phyloP scores from a whole-genome alignment of 2,329 filamentous ascomycete genomes.

The Paradendryphiella salina region DNA sequence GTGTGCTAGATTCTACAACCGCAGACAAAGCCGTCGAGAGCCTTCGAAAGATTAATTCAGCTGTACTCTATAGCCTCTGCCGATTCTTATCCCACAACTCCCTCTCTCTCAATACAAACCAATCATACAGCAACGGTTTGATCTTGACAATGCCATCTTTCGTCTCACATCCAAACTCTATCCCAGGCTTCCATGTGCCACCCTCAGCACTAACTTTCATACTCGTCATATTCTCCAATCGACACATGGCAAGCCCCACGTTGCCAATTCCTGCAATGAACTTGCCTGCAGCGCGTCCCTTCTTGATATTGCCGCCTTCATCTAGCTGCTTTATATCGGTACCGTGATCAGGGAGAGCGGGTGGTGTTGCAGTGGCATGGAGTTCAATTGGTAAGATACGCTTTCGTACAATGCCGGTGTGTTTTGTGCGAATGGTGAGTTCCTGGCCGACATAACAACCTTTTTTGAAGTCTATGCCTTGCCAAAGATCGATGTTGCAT shows the following conservation, averaged over 20 bases:
- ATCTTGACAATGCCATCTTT: constrained; percentile 40
- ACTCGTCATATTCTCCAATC: constrained; percentile 89
- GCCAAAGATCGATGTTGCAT: constrained; percentile 83
- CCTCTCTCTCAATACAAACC: constrained; percentile 58
- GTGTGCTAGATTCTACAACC: neutral
- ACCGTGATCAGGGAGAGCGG: constrained; percentile 47
- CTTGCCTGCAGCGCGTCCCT: constrained; percentile 74
- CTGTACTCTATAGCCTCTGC: constrained; percentile 14
- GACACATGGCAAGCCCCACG: constrained; percentile 81
- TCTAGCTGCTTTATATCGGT: constrained; percentile 59
- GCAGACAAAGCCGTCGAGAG: neutral
- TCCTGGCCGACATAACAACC: constrained; percentile 98
- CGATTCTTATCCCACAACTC: constrained; percentile 38
- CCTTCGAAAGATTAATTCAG: neutral
- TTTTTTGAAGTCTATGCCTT: constrained; percentile 88
- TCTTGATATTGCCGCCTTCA: constrained; percentile 45
- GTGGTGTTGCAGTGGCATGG: constrained; percentile 52
- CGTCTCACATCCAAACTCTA: constrained; percentile 51
- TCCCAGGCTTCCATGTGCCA: constrained; percentile 60
- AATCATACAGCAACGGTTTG: constrained; percentile 75
- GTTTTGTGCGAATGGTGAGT: constrained; percentile 91
- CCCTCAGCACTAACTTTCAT: constrained; percentile 70
- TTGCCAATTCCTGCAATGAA: constrained; percentile 81
- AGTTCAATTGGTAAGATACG: constrained; percentile 79
- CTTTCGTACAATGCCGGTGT: constrained; percentile 91